phyloP scores from a whole-genome alignment of 208 protist species.

The Balamuthia mandrillaris region DNA sequence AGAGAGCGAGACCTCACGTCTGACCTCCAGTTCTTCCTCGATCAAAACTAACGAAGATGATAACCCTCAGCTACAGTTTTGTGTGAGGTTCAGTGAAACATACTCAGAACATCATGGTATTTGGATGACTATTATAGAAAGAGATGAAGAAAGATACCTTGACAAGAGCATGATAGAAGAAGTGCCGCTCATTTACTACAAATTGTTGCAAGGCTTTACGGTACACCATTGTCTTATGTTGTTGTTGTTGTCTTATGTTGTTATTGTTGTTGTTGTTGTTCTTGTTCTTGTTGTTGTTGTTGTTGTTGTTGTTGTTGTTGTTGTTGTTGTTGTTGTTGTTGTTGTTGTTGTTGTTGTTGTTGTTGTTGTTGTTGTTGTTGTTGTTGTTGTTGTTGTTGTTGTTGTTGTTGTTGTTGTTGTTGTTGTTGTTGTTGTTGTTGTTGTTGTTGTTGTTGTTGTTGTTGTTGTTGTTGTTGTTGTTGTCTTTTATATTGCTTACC shows the following conservation, averaged over 20 bases:
- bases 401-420: neutral
- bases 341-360: neutral
- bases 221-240: neutral
- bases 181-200: constrained; percentile 14
- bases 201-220: neutral
- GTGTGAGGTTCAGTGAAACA: neutral
- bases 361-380: neutral
- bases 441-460: neutral
- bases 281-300: too few species aligned
- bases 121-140: constrained; percentile 4
- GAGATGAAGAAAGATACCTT: neutral
- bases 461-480: neutral
- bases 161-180: neutral
- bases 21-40: neutral
- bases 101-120: constrained; percentile 21
- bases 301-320: neutral
- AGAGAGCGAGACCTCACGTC: neutral
- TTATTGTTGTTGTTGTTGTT: neutral
- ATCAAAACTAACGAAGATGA: too few species aligned
- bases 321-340: neutral
- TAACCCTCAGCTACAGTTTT: neutral
- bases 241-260: neutral
- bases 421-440: neutral
- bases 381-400: neutral
- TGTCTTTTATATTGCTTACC: neutral